Evolutionary conservation across 192 early-diverging fungal genomes (phyloP).

Genomic region (Lunasporangiospora selenospora): DNA sequence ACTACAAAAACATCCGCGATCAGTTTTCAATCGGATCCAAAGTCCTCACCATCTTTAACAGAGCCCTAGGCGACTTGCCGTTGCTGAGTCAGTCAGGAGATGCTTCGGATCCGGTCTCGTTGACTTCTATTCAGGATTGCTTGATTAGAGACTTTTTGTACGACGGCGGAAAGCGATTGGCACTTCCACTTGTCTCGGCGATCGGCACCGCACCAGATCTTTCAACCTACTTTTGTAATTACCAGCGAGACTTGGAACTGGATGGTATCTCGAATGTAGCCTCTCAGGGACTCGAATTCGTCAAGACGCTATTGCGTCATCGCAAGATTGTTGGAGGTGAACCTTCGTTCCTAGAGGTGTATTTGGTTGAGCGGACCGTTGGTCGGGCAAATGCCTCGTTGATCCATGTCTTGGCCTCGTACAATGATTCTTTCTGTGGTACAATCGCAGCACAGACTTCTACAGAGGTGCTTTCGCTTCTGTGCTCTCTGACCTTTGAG

Average conservation of each 20-base stretch:
- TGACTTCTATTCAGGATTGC: slow-evolving; percentile 42
- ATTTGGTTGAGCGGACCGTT: slow-evolving; percentile 52
- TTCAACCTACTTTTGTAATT: slow-evolving; percentile 41
- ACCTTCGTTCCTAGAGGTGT: slow-evolving; percentile 50
- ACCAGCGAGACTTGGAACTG: slow-evolving; percentile 10
- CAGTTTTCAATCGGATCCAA: slow-evolving; percentile 41
- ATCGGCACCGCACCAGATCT: slow-evolving; percentile 49
- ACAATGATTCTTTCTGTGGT: slow-evolving; percentile 45
- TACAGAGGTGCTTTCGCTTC: slow-evolving; percentile 52
- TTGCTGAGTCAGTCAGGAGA: slow-evolving; percentile 10
- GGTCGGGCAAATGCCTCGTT: slow-evolving; percentile 45
- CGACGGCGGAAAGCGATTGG: slow-evolving; percentile 56
- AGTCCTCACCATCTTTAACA: slow-evolving; percentile 41
- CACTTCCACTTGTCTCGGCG: slow-evolving; percentile 51
- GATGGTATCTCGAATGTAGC: slow-evolving; percentile 29
- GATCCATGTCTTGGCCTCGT: slow-evolving; percentile 45
- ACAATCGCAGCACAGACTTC: slow-evolving; percentile 39
- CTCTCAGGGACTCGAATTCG: slow-evolving; percentile 46
- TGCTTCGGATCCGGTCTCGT: slow-evolving; percentile 3
- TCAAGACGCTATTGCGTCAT: slow-evolving; percentile 45
- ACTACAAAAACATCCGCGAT: slow-evolving; percentile 43
- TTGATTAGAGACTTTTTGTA: slow-evolving; percentile 52
- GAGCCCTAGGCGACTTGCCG: slow-evolving; percentile 35
- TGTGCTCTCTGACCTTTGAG: slow-evolving; percentile 41
- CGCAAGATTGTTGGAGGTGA: slow-evolving; percentile 34